phyloP scores from a whole-genome alignment of 2,329 filamentous ascomycete species.

The Paecilomyces sp. region DNA sequence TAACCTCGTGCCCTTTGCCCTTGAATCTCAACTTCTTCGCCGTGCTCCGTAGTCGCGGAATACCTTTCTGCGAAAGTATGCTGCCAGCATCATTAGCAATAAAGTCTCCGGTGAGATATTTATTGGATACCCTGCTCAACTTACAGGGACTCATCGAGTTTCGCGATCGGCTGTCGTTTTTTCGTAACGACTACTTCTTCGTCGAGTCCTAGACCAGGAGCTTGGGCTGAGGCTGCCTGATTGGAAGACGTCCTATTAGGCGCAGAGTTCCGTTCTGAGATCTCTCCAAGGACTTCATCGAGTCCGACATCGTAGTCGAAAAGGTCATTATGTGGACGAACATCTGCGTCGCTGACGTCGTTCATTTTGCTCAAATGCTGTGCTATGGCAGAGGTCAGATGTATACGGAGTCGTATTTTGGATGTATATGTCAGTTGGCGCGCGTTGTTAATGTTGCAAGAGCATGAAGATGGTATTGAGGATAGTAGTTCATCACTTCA shows the following conservation, averaged over 20 bases:
- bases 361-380: background rate
- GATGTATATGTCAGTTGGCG: background rate
- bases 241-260: slow-evolving; percentile 7
- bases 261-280: slow-evolving; percentile 13
- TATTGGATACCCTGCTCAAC: slow-evolving; percentile 1
- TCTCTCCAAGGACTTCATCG: slow-evolving; percentile 42
- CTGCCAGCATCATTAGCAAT: slow-evolving; percentile 36
- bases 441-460: background rate
- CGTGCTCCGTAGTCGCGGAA: slow-evolving; percentile 69
- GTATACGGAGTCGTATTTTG: too few relatives aligned
- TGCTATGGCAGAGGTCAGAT: background rate
- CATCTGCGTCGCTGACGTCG: background rate
- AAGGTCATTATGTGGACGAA: slow-evolving; percentile 51
- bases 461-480: background rate
- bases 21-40: slow-evolving; percentile 70
- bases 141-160: slow-evolving; percentile 75
- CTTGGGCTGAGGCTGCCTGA: slow-evolving; percentile 34
- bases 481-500: background rate
- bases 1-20: slow-evolving; percentile 87
- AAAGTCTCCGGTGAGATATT: background rate
- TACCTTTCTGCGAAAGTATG: slow-evolving; percentile 73
- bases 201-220: slow-evolving; percentile 65
- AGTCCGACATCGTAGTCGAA: slow-evolving; percentile 67
- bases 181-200: slow-evolving; percentile 78
- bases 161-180: slow-evolving; percentile 68